Evolutionary conservation across 768 basidiomycete genomes (phyloP).

Genomic region (Vishniacozyma victoriae): DNA sequence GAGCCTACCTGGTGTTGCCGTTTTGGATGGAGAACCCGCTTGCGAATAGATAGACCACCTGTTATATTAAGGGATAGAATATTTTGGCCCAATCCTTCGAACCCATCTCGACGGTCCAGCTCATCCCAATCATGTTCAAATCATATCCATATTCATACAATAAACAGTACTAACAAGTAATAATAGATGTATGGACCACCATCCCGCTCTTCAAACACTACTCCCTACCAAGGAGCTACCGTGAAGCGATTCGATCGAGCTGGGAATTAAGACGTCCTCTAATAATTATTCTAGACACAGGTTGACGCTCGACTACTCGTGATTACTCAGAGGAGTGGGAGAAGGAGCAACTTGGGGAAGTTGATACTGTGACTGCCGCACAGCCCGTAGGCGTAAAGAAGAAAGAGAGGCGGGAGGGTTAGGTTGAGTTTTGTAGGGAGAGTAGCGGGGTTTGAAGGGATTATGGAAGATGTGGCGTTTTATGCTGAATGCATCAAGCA

Average conservation of each 20-base stretch:
- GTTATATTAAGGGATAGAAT: too few relatives aligned
- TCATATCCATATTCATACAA: neutral
- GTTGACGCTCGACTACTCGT: slow-evolving; percentile 34
- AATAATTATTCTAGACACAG: slow-evolving; percentile 16
- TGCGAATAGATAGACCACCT: too few relatives aligned
- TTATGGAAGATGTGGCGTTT: too few relatives aligned
- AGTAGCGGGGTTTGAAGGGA: too few relatives aligned
- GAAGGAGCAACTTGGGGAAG: slow-evolving; percentile 32
- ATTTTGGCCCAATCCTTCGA: slow-evolving; percentile 5
- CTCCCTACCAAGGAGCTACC: neutral
- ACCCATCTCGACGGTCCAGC: neutral
- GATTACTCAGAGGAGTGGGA: neutral
- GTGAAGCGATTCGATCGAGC: neutral
- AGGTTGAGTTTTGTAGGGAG: slow-evolving; percentile 1
- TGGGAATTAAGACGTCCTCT: slow-evolving; percentile 29
- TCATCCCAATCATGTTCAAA: neutral
- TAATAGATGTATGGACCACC: slow-evolving; percentile 18
- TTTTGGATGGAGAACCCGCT: too few relatives aligned
- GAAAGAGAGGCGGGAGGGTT: neutral
- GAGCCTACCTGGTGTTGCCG: too few relatives aligned
- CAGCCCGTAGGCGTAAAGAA: slow-evolving; percentile 6
- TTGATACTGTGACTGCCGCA: slow-evolving; percentile 25
- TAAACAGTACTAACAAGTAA: neutral
- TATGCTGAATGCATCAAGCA: too few relatives aligned
- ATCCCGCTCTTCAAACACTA: slow-evolving; percentile 8